Base-by-base conservation (phyloP, 805 yeast species). In the Barnettozyma vustinii region DNA sequence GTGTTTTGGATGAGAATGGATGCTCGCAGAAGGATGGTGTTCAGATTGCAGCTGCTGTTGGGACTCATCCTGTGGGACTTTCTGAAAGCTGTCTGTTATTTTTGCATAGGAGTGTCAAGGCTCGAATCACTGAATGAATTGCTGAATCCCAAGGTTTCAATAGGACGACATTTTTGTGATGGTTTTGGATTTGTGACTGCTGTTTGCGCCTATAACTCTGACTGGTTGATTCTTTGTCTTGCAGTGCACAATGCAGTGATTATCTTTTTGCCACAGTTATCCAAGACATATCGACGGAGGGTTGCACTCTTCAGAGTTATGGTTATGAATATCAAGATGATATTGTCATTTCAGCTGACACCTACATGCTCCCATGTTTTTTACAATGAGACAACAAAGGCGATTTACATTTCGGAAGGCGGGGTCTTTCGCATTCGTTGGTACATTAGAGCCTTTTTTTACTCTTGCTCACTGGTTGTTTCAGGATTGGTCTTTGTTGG, bases 1-100 rank as follows among this genome's bases (percentile, higher is more conserved):
- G 16, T 46, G 1, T 20, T 59, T 3, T 59, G 60, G 57, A n/a
- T 54, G 2, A 33, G 56, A 19, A 58, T 59, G 63, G 56, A 58
- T 12, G 52, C 57, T 0, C 43, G 53, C 16, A 43, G 57, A 35
- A 40, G 60, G 32, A 40, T 58, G 44, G 48, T 57, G 21, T 59
- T 58, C 44, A 49, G 63, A 27, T 42, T 59, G 6, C 52, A 53
- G 19, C 40, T 59, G 26, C 46, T 59, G 27, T 19, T 56, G n/a
- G 15, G 27, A 2, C 42, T 59, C 16, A 56, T 58, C 10, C 10
- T 52, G 3, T 35, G 45, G 35, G 62, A 59, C 48, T 58, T 41
- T 33, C 6, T 48, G n/a, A 56, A 57, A 41, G 59, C 62, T 1
- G 32, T 36, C 45, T 25, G 41, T 47, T 25, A 44, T 37, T 16